Evolutionary conservation across 768 basidiomycete species (phyloP).

Genomic region (Tylopilus vinaceipallidus): DNA sequence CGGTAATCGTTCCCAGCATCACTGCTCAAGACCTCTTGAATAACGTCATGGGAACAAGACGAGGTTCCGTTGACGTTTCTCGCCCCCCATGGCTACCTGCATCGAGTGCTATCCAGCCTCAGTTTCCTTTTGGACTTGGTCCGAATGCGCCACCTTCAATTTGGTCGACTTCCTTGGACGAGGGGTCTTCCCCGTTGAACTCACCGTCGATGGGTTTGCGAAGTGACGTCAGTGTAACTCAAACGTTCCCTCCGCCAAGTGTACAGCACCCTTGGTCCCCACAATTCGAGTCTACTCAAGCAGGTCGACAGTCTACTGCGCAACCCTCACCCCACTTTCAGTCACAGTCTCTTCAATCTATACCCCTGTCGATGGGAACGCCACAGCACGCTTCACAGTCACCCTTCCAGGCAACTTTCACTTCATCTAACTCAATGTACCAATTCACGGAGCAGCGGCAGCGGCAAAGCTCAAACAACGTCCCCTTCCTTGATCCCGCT

Average conservation of each 20-base stretch:
- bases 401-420: conserved; percentile 10
- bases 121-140: conserved; percentile 54
- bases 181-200: conserved; percentile 28
- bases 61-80: conserved; percentile 13
- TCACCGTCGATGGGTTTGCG: conserved; percentile 12
- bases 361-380: conserved; percentile 12
- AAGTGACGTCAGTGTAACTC: conserved; percentile 12
- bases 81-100: conserved; percentile 14
- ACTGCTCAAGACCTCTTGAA: conserved; percentile 71
- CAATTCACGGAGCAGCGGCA: conserved; percentile 12
- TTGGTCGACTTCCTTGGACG: conserved; percentile 62
- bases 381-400: conserved; percentile 19
- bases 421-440: conserved; percentile 5
- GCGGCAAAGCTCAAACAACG: conserved; percentile 9
- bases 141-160: conserved; percentile 54
- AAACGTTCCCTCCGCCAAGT: conserved; percentile 13
- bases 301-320: conserved; percentile 4
- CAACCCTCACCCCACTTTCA: conserved; percentile 14
- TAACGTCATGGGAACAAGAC: conserved; percentile 32
- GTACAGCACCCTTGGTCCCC: conserved; percentile 22
- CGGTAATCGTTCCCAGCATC: conserved; percentile 33
- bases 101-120: conserved; percentile 37
- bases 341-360: conserved; percentile 11
- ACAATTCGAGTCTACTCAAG: conserved; percentile 25
- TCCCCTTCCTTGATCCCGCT: conserved; percentile 23